Evolutionary conservation across 2,329 filamentous ascomycete species (phyloP).

Genomic region (Calonectria naviculata): DNA sequence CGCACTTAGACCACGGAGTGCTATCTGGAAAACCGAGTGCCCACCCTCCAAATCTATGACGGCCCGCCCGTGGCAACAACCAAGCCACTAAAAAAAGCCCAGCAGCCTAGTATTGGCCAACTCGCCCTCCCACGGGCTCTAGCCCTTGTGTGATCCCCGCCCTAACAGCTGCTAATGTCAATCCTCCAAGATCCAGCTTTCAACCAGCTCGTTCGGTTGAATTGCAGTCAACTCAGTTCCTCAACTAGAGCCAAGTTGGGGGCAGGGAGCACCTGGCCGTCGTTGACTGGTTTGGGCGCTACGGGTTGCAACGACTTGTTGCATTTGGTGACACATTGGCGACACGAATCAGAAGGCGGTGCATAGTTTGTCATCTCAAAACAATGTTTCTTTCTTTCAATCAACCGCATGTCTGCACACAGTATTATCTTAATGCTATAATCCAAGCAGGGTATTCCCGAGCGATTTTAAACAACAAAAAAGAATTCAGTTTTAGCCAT

Average conservation of each 20-base stretch:
- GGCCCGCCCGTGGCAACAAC: not conserved
- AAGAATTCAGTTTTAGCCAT: conserved; percentile 30
- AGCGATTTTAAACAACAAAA: conserved; percentile 1
- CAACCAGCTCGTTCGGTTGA: not conserved
- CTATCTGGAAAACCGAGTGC: not conserved
- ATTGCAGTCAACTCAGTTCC: not conserved
- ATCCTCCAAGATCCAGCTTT: not conserved
- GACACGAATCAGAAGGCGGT: no score
- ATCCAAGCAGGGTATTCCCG: not conserved
- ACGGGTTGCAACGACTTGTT: not conserved
- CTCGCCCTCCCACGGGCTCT: not conserved
- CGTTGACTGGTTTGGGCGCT: not conserved
- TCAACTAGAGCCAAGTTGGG: not conserved
- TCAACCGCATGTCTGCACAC: not conserved
- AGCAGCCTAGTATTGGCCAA: not conserved
- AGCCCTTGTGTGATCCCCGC: not conserved
- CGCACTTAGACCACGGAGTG: not conserved
- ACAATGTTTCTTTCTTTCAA: no score
- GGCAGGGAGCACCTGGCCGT: not conserved
- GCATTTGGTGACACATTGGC: not conserved
- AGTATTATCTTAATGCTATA: not conserved
- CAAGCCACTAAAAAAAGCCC: not conserved
- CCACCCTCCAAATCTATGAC: not conserved
- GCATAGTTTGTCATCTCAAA: no score
- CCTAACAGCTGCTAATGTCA: not conserved